Evolutionary conservation across 1,284 basidiomycete genomes (phyloP).

Genomic region (Leccinum griseonigrum): DNA sequence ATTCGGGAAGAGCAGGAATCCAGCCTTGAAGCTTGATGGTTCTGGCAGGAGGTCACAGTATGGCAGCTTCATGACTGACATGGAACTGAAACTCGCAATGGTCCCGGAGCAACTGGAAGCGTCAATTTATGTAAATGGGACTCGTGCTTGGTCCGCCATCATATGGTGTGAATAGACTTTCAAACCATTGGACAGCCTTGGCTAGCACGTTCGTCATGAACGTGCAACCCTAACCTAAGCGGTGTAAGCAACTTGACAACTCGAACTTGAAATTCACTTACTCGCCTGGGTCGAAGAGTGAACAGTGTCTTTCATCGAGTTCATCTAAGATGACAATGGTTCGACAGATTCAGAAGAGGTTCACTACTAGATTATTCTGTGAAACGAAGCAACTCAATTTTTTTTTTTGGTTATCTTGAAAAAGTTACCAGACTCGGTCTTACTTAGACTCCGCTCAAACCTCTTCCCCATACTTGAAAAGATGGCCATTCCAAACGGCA

Average conservation of each 20-base stretch:
- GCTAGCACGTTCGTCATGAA: not conserved
- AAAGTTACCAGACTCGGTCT: not conserved
- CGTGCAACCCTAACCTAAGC: not conserved
- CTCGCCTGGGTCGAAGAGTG: not conserved
- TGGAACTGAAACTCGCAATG: constrained; percentile 12
- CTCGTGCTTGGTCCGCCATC: not conserved
- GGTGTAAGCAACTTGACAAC: not conserved
- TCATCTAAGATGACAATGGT: not conserved
- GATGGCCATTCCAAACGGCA: constrained; percentile 33
- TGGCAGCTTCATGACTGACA: not conserved
- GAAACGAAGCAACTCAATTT: not conserved
- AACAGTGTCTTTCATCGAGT: not conserved
- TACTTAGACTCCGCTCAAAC: constrained; percentile 1
- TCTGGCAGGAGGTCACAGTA: not conserved
- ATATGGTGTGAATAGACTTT: not conserved
- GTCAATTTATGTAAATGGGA: not conserved
- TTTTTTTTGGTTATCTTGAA: not conserved
- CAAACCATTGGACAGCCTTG: not conserved
- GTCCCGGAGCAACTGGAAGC: not conserved
- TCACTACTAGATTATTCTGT: not conserved
- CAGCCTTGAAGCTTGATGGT: not conserved
- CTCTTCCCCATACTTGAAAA: constrained; percentile 1
- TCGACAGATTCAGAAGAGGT: not conserved
- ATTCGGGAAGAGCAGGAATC: not conserved
- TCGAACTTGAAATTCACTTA: not conserved